These are phyloP conservation scores for Leccinum barrowsii DNA, from an alignment of 768 basidiomycete genomes.

Conservation along the genomic window DNA sequence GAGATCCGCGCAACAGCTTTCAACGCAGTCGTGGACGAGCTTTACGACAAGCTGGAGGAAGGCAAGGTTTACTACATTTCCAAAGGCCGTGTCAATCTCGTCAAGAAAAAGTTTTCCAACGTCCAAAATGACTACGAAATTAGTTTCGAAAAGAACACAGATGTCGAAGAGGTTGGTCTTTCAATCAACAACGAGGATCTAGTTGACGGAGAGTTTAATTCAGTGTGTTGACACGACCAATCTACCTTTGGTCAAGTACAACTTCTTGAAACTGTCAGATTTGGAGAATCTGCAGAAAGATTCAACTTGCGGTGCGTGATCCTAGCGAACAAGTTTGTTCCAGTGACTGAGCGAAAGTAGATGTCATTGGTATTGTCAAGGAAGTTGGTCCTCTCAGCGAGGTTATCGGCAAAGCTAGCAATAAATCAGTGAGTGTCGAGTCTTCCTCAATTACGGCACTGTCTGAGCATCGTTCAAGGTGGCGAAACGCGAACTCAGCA, in stretches of 20 bases:
- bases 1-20: conserved; percentile 91
- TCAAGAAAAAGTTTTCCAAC: conserved; percentile 95
- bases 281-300: conserved; percentile 72
- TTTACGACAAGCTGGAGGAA: conserved; percentile 84
- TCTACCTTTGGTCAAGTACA: conserved; percentile 81
- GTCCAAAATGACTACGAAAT: conserved; percentile 92
- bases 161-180: conserved; percentile 71
- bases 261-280: conserved; percentile 63
- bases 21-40: conserved; percentile 77
- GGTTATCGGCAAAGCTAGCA: conserved; percentile 73
- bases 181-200: neutral
- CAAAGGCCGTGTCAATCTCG: conserved; percentile 87
- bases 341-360: conserved; percentile 36
- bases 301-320: conserved; percentile 67
- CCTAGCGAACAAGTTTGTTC: neutral
- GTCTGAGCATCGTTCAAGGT: conserved; percentile 44
- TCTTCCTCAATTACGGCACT: neutral
- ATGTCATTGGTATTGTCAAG: conserved; percentile 85
- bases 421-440: conserved; percentile 43
- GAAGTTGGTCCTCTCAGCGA: conserved; percentile 66
- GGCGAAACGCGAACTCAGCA: conserved; percentile 81
- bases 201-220: conserved; percentile 3
- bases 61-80: conserved; percentile 92
- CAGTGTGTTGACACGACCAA: conserved; percentile 78
- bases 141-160: conserved; percentile 75